Base-by-base conservation (phyloP, 2,329 filamentous ascomycete species). In the Hypoxylon sp. region DNA sequence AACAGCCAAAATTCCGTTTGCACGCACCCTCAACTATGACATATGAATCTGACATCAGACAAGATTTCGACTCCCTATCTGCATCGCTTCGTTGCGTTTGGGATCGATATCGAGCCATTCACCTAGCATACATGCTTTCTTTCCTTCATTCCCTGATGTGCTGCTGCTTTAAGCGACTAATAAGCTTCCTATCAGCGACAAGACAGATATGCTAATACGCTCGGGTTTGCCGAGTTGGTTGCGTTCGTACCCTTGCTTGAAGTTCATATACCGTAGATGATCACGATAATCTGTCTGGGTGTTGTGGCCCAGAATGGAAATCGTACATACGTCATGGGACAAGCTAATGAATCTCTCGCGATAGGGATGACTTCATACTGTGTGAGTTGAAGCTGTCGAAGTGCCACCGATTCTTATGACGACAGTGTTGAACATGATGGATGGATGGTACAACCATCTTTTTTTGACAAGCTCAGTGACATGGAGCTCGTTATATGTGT, bases 11-110 rank as follows among this genome's bases (percentile, higher is more conserved):
- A 56, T 42, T 54, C 28, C 36, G 53, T 26, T 36, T 55, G 49
- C 40, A 49, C 65, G 58, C 48, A 54, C n/a, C 44, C 40, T 18
- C 26, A 28, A 46, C 14, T 18, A 59, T 68, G 65, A 61, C 62
- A 66, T 61, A 65, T 49, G 55, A 60, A 46, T 58, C 62, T 68
- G 65, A 68, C 65, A 68, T 68, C 65, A 68, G 65, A 65, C 51
- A 18, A 51, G 46, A 22, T 53, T 40, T 45, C 38, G 20, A 22
- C 51, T 53, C 22, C 54, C 24, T 46, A 18, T 53, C 36, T 45
- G 33, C 48, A 57, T 40, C 11, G 20, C 44, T 48, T 53, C 30
- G 65, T 24, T 65, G 33, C 50, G 48, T 57, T 48, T 16, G 12
- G 16, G 16, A 18, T 61, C 54, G 50, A 55, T 61, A 24, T 51